Percentiles rank a stretch among this genome's conserved stretches.
Conservation (phyloP, 2,329 filamentous ascomycete species). For the Monosporascus sp. region DNA sequence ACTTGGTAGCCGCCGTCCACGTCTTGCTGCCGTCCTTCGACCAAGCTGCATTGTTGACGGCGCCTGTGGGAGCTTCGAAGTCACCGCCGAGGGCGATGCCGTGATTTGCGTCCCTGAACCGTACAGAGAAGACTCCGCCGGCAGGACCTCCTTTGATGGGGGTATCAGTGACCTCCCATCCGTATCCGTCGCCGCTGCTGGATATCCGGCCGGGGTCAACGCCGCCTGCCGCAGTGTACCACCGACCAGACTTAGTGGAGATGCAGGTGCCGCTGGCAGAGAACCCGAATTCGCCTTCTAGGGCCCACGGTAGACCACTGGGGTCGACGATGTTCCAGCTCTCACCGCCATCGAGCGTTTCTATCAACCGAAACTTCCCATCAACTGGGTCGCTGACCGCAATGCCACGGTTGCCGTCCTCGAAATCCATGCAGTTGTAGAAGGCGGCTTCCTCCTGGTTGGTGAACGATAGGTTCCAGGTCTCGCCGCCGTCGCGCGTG, state of each 20-base stretch:
- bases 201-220: constrained; percentile 24
- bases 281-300: constrained; percentile 25
- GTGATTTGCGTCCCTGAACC: constrained; percentile 20
- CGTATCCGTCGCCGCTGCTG: constrained; percentile 18
- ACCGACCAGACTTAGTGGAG: constrained; percentile 18
- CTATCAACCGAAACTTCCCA: constrained; percentile 25
- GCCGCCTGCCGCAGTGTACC: constrained; percentile 24
- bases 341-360: constrained; percentile 24
- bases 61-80: constrained; percentile 17
- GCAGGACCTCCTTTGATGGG: constrained; percentile 21
- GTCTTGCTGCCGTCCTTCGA: constrained; percentile 24
- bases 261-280: constrained; percentile 30
- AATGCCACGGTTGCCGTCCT: constrained; percentile 16
- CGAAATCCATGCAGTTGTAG: constrained; percentile 29
- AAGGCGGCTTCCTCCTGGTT: constrained; percentile 25
- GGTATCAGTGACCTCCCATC: constrained; percentile 21
- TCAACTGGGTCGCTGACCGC: constrained; percentile 29
- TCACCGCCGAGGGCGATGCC: constrained; percentile 28
- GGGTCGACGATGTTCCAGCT: constrained; percentile 22
- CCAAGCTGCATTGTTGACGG: constrained; percentile 21
- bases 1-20: constrained; percentile 19
- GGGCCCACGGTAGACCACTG: constrained; percentile 18
- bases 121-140: constrained; percentile 27
- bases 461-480: constrained; percentile 22
- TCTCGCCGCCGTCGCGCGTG: constrained; percentile 21